These are phyloP conservation scores for Tuber aestivum DNA, from an alignment of 495 filamentous ascomycete species.

Conservation along the genomic window DNA sequence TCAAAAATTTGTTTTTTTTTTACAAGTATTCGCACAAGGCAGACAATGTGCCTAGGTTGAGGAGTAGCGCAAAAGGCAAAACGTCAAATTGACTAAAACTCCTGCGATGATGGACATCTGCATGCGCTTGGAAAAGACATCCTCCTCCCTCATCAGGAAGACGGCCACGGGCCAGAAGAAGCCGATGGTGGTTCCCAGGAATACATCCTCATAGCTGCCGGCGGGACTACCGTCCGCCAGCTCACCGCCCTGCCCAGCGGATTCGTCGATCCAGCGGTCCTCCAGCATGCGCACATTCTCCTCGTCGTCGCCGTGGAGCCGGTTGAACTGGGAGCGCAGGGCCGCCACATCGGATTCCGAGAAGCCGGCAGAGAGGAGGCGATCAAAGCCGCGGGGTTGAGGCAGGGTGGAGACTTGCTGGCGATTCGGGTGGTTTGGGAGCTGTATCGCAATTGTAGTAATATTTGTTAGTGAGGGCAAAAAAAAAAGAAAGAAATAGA, in stretches of 20 bases:
- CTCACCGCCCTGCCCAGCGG: slow-evolving; percentile 42
- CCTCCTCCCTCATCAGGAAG: slow-evolving; percentile 74
- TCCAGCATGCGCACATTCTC: slow-evolving; percentile 62
- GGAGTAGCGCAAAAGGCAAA: slow-evolving; percentile 58
- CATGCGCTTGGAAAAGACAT: slow-evolving; percentile 76
- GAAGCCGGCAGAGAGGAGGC: slow-evolving; percentile 73
- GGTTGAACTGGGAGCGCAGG: slow-evolving; percentile 77
- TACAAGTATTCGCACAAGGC: background rate
- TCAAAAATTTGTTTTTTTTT: background rate
- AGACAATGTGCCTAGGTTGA: background rate
- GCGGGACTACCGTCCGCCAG: slow-evolving; percentile 46
- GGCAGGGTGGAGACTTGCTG: slow-evolving; percentile 49
- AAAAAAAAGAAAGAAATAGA: background rate
- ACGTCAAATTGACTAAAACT: slow-evolving; percentile 64
- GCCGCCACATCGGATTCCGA: slow-evolving; percentile 70
- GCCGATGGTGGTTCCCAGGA: slow-evolving; percentile 80
- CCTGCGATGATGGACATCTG: slow-evolving; percentile 78
- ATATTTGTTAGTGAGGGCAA: background rate
- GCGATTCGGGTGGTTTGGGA: slow-evolving; percentile 57
- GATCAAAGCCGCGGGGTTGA: slow-evolving; percentile 65
- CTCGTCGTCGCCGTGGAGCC: slow-evolving; percentile 56
- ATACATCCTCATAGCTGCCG: slow-evolving; percentile 69
- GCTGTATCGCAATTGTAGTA: background rate
- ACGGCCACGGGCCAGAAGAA: slow-evolving; percentile 92
- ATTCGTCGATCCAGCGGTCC: slow-evolving; percentile 85